A percentile compares a stretch with the other conserved stretches of the same genome.
phyloP scores from a whole-genome alignment of 129 eudicot genomes.

The Ambrosia artemisiifolia region DNA sequence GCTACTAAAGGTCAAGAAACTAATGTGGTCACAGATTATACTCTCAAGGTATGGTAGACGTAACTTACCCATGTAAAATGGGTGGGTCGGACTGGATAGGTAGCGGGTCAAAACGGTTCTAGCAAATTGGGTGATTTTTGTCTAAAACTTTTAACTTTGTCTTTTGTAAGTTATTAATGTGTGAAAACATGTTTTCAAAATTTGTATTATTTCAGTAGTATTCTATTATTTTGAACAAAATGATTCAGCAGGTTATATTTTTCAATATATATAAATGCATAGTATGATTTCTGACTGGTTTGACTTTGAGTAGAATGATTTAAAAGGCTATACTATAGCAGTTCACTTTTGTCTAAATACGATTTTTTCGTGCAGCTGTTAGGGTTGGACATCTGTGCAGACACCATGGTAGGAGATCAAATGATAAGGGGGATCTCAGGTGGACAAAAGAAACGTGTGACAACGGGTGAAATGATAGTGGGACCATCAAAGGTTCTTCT shows the following conservation, averaged over 20 bases:
- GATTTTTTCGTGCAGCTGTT: conserved; percentile 40
- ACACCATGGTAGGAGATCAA: conserved; percentile 72
- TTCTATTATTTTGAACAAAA: not conserved
- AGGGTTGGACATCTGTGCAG: conserved; percentile 71
- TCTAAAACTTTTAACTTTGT: not conserved
- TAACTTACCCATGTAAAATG: not conserved
- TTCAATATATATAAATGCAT: not conserved
- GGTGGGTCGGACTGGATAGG: not conserved
- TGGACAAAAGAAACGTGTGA: conserved; percentile 66
- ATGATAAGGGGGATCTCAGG: conserved; percentile 75
- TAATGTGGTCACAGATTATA: conserved; percentile 71
- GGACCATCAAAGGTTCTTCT: conserved; percentile 65
- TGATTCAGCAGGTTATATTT: too few relatives aligned
- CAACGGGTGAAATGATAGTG: conserved; percentile 72
- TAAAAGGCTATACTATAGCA: not conserved
- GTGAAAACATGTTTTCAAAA: not conserved
- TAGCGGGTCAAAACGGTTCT: conserved; percentile 1
- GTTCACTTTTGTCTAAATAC: not conserved
- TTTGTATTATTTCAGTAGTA: not conserved
- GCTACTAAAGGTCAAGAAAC: conserved; percentile 75
- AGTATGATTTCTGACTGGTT: not conserved
- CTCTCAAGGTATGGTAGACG: conserved; percentile 52
- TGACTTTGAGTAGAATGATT: not conserved
- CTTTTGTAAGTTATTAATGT: not conserved
- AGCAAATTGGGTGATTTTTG: not conserved